phyloP scores from a whole-genome alignment of 305 asterid genomes.

The Solanum hybrid region DNA sequence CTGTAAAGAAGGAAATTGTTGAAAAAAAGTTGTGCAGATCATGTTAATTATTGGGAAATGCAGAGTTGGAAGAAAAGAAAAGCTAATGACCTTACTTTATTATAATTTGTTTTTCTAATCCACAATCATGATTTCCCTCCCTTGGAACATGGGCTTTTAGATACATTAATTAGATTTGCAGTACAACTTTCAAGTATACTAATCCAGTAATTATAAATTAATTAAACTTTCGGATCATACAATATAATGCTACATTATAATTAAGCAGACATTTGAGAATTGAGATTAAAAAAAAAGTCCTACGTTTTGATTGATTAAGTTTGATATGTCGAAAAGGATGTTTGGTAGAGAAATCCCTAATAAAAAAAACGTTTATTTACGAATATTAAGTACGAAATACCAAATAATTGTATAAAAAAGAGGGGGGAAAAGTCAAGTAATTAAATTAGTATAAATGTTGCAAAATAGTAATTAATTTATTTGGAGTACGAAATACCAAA shows the following conservation, averaged over 20 bases:
- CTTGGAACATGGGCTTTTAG: background rate
- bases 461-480: background rate
- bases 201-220: background rate
- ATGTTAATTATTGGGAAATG: constrained; percentile 9
- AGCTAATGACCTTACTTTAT: background rate
- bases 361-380: too few relatives aligned
- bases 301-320: background rate
- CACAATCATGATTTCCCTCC: background rate
- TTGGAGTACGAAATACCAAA: too few relatives aligned
- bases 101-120: background rate
- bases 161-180: background rate
- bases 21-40: constrained; percentile 20
- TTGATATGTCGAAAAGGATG: background rate
- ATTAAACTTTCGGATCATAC: background rate
- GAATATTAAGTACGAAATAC: too few relatives aligned
- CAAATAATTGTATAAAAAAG: too few relatives aligned
- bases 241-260: background rate
- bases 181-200: background rate
- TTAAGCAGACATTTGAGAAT: background rate
- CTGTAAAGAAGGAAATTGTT: constrained; percentile 33
- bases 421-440: background rate
- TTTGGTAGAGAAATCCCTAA: background rate
- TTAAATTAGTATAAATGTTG: too few relatives aligned
- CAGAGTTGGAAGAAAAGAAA: background rate
- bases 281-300: background rate